Conservation (phyloP, 2,329 filamentous ascomycete genomes). For the Aspergillus sp. region DNA sequence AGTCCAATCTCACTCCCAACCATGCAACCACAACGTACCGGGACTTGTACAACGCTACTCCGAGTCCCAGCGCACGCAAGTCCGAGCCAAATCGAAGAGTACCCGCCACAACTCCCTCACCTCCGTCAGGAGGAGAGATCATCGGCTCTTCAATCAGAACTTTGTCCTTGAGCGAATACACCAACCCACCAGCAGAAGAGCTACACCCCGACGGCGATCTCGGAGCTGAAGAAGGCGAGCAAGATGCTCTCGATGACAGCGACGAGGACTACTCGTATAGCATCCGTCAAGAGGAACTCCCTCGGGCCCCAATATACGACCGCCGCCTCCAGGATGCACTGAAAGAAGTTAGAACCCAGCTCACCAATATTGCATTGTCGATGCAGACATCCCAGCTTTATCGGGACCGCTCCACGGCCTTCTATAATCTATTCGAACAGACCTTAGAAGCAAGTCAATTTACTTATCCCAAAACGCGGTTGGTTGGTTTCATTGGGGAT, state of each 20-base stretch:
- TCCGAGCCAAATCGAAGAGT: neutral
- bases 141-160: too few relatives aligned
- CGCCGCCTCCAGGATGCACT: constrained; percentile 11
- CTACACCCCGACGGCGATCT: neutral
- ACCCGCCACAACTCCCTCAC: neutral
- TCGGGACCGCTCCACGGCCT: constrained; percentile 1
- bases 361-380: constrained; percentile 2
- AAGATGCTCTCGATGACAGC: neutral
- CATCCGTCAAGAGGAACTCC: constrained; percentile 13
- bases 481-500: constrained; percentile 16
- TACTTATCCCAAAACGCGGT: constrained; percentile 10
- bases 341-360: constrained; percentile 4
- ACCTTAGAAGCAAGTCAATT: constrained; percentile 9
- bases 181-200: too few relatives aligned
- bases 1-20: neutral
- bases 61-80: neutral
- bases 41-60: constrained; percentile 9
- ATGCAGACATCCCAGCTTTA: constrained; percentile 4
- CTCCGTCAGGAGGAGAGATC: neutral
- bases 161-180: too few relatives aligned
- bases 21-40: constrained; percentile 7
- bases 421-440: constrained; percentile 7
- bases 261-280: constrained; percentile 1
- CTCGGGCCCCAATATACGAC: constrained; percentile 17
- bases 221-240: neutral